phyloP scores from a whole-genome alignment of 2,329 filamentous ascomycete genomes.

The Cercospora nicotianae region DNA sequence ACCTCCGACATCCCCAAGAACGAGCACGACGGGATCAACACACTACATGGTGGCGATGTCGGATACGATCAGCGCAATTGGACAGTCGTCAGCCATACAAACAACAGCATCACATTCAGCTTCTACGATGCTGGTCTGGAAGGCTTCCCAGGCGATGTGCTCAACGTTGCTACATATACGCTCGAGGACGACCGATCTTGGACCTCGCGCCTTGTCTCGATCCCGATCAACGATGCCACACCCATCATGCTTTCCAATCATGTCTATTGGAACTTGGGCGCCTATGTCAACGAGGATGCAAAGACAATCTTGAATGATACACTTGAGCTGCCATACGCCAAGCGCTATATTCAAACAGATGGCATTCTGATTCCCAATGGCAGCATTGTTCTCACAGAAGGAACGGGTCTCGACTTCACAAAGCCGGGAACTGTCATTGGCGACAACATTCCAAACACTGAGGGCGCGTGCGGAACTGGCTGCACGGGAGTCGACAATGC shows the following conservation, averaged over 20 bases:
- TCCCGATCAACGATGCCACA: constrained; percentile 71
- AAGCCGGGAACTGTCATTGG: constrained; percentile 29
- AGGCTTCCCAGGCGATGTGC: constrained; percentile 76
- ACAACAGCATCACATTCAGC: constrained; percentile 70
- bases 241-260: constrained; percentile 79
- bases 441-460: constrained; percentile 30
- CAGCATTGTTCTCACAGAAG: constrained; percentile 46
- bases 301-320: constrained; percentile 67
- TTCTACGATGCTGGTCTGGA: constrained; percentile 70
- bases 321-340: constrained; percentile 67
- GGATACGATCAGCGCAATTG: constrained; percentile 70
- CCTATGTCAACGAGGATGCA: constrained; percentile 72
- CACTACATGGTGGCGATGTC: constrained; percentile 53
- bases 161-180: constrained; percentile 73
- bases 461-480: constrained; percentile 64
- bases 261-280: constrained; percentile 82
- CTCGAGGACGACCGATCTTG: constrained; percentile 63
- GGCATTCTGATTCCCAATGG: constrained; percentile 37
- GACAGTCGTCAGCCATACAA: constrained; percentile 68
- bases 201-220: constrained; percentile 71
- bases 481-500: constrained; percentile 81
- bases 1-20: constrained; percentile 53
- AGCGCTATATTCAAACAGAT: constrained; percentile 33
- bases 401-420: constrained; percentile 35
- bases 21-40: constrained; percentile 53